Evolutionary conservation across 148 eudicot species (phyloP).

Genomic region (Vaccinium vitisidaea): DNA sequence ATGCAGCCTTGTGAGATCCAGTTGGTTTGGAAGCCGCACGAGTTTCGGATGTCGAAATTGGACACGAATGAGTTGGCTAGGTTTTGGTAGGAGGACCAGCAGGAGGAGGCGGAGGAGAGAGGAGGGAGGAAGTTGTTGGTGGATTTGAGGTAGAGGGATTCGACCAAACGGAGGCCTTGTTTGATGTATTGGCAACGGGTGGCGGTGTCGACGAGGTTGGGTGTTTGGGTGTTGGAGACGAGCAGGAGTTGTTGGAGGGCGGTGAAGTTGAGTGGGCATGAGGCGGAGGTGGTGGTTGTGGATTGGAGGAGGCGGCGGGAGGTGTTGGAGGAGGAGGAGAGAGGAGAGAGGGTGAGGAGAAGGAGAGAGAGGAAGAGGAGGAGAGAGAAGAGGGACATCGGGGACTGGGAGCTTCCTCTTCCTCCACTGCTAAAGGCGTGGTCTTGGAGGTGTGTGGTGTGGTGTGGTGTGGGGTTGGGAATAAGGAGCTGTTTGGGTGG

Average conservation of each 20-base stretch:
- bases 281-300: slow-evolving; percentile 2
- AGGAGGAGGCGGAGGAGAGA: slow-evolving; percentile 45
- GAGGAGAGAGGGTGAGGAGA: not conserved
- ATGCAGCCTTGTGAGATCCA: slow-evolving; percentile 65
- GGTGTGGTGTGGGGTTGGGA: too few species aligned
- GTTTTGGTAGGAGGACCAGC: slow-evolving; percentile 56
- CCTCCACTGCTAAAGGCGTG: not conserved
- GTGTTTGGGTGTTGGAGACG: slow-evolving; percentile 21
- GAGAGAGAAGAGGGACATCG: slow-evolving; percentile 12
- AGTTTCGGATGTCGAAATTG: slow-evolving; percentile 38
- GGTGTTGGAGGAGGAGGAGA: not conserved
- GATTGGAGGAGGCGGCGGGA: slow-evolving; percentile 14
- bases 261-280: slow-evolving; percentile 64
- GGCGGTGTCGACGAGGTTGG: slow-evolving; percentile 18
- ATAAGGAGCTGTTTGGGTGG: not conserved
- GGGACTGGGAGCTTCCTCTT: not conserved
- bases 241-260: slow-evolving; percentile 21
- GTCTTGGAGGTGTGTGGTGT: too few species aligned
- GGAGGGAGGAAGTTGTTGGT: slow-evolving; percentile 58
- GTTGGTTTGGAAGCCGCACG: slow-evolving; percentile 49
- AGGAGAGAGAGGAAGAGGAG: not conserved
- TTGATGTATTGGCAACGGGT: slow-evolving; percentile 49
- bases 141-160: slow-evolving; percentile 51
- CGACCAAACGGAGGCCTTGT: slow-evolving; percentile 59
- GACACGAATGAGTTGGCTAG: slow-evolving; percentile 39